phyloP scores from a whole-genome alignment of 2,329 filamentous ascomycete species.

The Pseudocercospora macadamiae region DNA sequence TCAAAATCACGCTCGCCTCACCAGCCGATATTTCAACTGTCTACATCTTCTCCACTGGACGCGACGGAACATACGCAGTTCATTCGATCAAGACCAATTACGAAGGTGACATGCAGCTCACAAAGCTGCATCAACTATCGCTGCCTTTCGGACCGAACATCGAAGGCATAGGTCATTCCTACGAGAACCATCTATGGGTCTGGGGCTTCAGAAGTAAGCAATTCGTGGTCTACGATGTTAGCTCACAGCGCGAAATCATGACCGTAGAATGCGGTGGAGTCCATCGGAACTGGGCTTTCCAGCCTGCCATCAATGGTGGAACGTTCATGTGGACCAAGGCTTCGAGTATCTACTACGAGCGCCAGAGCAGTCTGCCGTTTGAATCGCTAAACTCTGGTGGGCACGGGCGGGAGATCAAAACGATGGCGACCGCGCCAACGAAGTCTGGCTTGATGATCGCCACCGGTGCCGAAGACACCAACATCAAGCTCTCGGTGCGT shows the following conservation, averaged over 20 bases:
- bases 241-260: constrained; percentile 68
- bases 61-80: constrained; percentile 76
- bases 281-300: constrained; percentile 74
- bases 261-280: constrained; percentile 81
- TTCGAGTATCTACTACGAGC: constrained; percentile 31
- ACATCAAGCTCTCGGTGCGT: constrained; percentile 71
- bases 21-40: not conserved
- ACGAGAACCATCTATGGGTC: constrained; percentile 63
- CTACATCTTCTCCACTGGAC: constrained; percentile 68
- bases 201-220: constrained; percentile 79
- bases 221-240: constrained; percentile 83
- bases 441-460: constrained; percentile 53
- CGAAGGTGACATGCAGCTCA: constrained; percentile 41
- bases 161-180: constrained; percentile 68
- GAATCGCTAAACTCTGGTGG: constrained; percentile 65
- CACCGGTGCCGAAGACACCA: constrained; percentile 71
- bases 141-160: constrained; percentile 76
- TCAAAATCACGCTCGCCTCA: constrained; percentile 43
- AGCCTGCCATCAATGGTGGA: constrained; percentile 43
- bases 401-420: constrained; percentile 86
- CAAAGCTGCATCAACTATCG: constrained; percentile 67
- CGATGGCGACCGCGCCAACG: constrained; percentile 52
- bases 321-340: constrained; percentile 77
- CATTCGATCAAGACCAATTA: constrained; percentile 46
- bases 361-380: constrained; percentile 22